Evolutionary conservation across 441 rosid genomes (phyloP).

Genomic region (Breynia disticha): DNA sequence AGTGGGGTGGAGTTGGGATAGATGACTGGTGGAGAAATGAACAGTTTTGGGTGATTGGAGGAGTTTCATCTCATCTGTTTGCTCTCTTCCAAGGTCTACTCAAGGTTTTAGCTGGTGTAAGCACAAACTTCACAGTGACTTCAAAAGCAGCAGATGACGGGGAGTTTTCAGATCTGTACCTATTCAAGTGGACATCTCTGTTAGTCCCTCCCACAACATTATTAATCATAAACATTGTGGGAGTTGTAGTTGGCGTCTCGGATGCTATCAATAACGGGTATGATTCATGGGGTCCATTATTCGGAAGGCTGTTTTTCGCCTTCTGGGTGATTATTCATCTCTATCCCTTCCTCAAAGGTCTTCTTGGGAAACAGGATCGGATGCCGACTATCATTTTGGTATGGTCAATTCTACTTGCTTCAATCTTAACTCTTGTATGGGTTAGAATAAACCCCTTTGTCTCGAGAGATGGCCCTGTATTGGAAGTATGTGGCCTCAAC

Average conservation of each 20-base stretch:
- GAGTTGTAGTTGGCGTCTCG: constrained; percentile 23
- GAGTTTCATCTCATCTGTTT: constrained; percentile 23
- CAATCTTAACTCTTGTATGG: constrained; percentile 4
- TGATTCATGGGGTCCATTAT: constrained; percentile 25
- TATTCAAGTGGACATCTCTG: constrained; percentile 26
- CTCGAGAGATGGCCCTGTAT: constrained; percentile 11
- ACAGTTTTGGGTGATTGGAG: constrained; percentile 33
- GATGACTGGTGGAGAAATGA: constrained; percentile 34
- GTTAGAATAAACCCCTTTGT: constrained; percentile 11
- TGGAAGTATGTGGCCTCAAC: constrained; percentile 12
- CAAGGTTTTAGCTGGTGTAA: constrained; percentile 25
- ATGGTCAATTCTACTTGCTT: constrained; percentile 8
- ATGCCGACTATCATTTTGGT: constrained; percentile 9
- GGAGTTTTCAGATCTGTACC: constrained; percentile 22
- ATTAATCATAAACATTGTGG: constrained; percentile 19
- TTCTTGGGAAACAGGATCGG: constrained; percentile 9
- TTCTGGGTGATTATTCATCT: constrained; percentile 7
- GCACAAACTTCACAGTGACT: constrained; percentile 22
- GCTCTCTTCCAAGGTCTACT: constrained; percentile 29
- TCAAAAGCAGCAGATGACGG: constrained; percentile 17
- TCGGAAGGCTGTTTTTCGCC: constrained; percentile 15
- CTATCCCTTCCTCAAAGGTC: constrained; percentile 9
- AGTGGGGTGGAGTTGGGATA: constrained; percentile 28
- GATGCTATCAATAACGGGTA: constrained; percentile 14
- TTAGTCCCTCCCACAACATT: constrained; percentile 25